phyloP scores from a whole-genome alignment of 2,329 filamentous ascomycete species.

The Tympanopsis confertula region DNA sequence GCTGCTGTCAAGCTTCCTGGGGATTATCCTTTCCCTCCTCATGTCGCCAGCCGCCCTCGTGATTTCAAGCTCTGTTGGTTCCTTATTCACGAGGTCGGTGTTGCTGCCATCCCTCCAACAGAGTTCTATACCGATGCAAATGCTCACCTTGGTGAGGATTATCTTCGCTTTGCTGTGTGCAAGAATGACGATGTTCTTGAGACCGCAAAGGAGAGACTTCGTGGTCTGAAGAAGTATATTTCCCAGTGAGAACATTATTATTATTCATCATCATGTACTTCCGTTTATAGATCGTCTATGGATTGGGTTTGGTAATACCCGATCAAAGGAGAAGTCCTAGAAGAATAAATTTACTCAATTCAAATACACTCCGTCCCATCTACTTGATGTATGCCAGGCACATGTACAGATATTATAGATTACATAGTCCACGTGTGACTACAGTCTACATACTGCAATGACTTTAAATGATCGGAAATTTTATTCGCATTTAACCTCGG shows the following conservation, averaged over 20 bases:
- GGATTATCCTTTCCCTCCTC: slow-evolving; percentile 77
- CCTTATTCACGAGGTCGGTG: slow-evolving; percentile 87
- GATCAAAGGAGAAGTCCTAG: background rate
- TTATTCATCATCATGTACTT: background rate
- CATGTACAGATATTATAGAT: background rate
- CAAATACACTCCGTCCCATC: background rate
- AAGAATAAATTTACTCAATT: background rate
- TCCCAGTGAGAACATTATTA: background rate
- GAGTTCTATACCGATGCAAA: slow-evolving; percentile 90
- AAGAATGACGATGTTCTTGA: slow-evolving; percentile 82
- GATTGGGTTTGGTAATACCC: background rate
- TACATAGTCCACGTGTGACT: too few relatives aligned
- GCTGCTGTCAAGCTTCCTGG: slow-evolving; percentile 72
- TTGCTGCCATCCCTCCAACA: slow-evolving; percentile 89
- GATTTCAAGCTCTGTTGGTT: slow-evolving; percentile 97
- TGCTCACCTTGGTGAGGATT: slow-evolving; percentile 78
- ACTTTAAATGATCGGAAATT: too few relatives aligned
- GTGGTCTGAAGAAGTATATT: slow-evolving; percentile 67
- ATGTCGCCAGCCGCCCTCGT: slow-evolving; percentile 74
- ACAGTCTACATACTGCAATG: too few relatives aligned
- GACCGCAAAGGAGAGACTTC: slow-evolving; percentile 63
- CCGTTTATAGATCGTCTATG: background rate
- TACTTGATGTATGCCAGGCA: background rate
- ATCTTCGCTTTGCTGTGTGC: slow-evolving; percentile 89
- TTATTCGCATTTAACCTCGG: too few relatives aligned